phyloP scores from a whole-genome alignment of 176 grass and related monocot genomes.

The Musa troglodytarum region DNA sequence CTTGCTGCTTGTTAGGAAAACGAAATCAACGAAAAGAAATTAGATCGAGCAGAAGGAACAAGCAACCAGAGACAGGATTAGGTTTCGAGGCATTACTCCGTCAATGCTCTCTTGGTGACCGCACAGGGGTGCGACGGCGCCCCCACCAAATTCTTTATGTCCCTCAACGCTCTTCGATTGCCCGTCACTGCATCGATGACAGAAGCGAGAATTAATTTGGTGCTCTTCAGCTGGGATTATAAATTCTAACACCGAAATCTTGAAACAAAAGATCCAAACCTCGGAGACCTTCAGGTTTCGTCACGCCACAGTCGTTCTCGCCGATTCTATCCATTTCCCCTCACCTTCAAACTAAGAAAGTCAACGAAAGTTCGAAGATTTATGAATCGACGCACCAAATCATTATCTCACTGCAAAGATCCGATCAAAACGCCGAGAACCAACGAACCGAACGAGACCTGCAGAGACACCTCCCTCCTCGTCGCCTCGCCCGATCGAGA shows the following conservation, averaged over 20 bases:
- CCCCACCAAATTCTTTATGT: conserved; percentile 52
- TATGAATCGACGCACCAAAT: neutral
- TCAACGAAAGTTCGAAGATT: neutral
- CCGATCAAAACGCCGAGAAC: neutral
- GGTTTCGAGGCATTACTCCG: conserved; percentile 46
- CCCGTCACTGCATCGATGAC: conserved; percentile 41
- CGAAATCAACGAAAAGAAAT: conserved; percentile 9
- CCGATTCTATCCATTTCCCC: neutral
- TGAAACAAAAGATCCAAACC: conserved; percentile 16
- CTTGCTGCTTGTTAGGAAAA: conserved; percentile 25
- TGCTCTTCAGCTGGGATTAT: neutral
- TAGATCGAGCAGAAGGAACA: conserved; percentile 11
- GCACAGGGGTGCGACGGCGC: conserved; percentile 25
- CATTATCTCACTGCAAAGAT: neutral
- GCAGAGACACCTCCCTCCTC: too few relatives aligned
- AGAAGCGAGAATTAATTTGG: neutral
- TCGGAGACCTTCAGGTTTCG: conserved; percentile 13
- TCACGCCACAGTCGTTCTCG: neutral
- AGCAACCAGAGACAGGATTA: conserved; percentile 2
- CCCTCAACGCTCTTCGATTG: conserved; percentile 50
- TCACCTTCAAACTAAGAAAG: neutral
- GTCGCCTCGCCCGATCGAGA: neutral
- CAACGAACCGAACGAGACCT: neutral
- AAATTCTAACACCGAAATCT: neutral
- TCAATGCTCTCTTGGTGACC: conserved; percentile 42